Conservation (phyloP, 2,329 filamentous ascomycete species). For the Microcyclospora pomicola region DNA sequence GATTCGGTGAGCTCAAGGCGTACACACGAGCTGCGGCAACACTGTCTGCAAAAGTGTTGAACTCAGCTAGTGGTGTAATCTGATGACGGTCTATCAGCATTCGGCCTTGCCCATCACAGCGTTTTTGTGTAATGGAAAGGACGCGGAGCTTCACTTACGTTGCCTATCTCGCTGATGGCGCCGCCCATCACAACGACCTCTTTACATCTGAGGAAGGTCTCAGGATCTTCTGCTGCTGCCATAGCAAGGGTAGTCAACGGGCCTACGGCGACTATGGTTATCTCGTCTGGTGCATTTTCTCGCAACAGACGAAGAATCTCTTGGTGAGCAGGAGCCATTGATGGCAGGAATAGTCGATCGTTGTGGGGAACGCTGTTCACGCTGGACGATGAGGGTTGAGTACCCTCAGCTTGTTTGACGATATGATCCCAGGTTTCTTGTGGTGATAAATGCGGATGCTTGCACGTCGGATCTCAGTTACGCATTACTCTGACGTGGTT, state of each 20-base stretch:
- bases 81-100: slow-evolving; percentile 20
- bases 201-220: slow-evolving; percentile 76
- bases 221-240: slow-evolving; percentile 75
- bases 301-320: slow-evolving; percentile 79
- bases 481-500: background rate
- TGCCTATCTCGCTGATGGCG: slow-evolving; percentile 63
- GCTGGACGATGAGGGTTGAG: slow-evolving; percentile 31
- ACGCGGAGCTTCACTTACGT: slow-evolving; percentile 32
- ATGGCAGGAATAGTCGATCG: slow-evolving; percentile 53
- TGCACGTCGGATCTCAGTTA: too few species aligned
- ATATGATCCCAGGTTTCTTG: too few species aligned
- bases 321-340: slow-evolving; percentile 57
- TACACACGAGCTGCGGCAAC: slow-evolving; percentile 36
- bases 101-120: background rate
- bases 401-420: slow-evolving; percentile 6
- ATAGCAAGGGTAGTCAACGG: slow-evolving; percentile 88
- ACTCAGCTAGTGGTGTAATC: slow-evolving; percentile 71
- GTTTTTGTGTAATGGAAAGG: slow-evolving; percentile 8
- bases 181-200: slow-evolving; percentile 96
- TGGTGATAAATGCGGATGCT: too few species aligned
- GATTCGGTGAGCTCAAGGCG: slow-evolving; percentile 40
- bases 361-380: background rate
- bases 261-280: slow-evolving; percentile 82
- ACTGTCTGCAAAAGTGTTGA: slow-evolving; percentile 82
- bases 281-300: slow-evolving; percentile 67